Percentiles rank a stretch among this genome's conserved stretches.
Conservation (phyloP, 2,329 filamentous ascomycete species). For the Sclerotinia sclerotiorum region DNA sequence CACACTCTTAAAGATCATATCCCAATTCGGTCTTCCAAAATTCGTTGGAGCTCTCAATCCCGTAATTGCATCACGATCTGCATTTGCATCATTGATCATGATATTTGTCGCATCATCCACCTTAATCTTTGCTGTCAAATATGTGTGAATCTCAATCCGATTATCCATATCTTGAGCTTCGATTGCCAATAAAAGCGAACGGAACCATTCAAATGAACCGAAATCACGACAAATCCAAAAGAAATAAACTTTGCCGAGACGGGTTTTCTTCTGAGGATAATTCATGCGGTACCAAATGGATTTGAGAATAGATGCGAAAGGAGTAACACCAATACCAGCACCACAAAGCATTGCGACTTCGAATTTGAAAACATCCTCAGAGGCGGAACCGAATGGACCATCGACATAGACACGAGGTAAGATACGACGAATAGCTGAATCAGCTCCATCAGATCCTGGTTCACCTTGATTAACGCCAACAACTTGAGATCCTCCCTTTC, state of each 20-base stretch:
- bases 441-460: conserved; percentile 52
- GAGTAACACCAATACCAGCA: conserved; percentile 82
- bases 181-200: conserved; percentile 77
- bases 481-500: conserved; percentile 57
- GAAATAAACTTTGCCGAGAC: conserved; percentile 84
- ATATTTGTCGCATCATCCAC: conserved; percentile 84
- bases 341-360: conserved; percentile 77
- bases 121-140: conserved; percentile 84
- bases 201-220: conserved; percentile 87
- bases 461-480: conserved; percentile 64
- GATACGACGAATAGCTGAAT: conserved; percentile 69
- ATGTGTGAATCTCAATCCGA: conserved; percentile 86
- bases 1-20: conserved; percentile 83
- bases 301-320: conserved; percentile 83
- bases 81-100: conserved; percentile 88
- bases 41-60: conserved; percentile 80
- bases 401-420: conserved; percentile 80
- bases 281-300: conserved; percentile 94
- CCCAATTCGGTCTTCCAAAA: conserved; percentile 85
- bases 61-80: conserved; percentile 81
- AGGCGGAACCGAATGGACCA: conserved; percentile 81
- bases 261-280: conserved; percentile 76
- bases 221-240: conserved; percentile 92
- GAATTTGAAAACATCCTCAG: conserved; percentile 88
- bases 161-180: conserved; percentile 82